Base-by-base conservation (phyloP, 2,329 filamentous ascomycete genomes). In the Diaporthe ilicicola region DNA sequence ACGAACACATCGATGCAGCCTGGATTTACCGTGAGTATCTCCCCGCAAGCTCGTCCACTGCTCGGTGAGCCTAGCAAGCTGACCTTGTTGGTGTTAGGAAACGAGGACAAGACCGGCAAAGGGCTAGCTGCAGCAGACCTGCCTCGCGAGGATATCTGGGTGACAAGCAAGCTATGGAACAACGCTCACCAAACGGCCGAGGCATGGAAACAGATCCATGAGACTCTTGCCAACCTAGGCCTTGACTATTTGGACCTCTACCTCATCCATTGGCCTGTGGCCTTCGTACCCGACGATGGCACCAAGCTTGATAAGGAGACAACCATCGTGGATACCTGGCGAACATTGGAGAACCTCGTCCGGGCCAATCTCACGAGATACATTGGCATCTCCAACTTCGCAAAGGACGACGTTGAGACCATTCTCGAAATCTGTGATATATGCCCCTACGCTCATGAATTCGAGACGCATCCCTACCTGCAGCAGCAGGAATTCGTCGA, bases 371-470 rank as follows among this genome's bases (percentile, higher is more conserved):
- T 88, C 74, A 84, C 86, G 4, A 84, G 83, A 72, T 82, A 88
- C 71, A 90, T 92, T 67, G 90, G 90, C 61, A 84, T 92, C 54
- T 90, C 88, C 69, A 92, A 92, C 81, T 92, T 91, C 81, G 79
- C 79, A 7, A 76, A 76, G 69, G 70, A 73, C 9, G 80, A 85
- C n/a, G 74, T 85, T 6, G 77, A 83, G 73, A 71, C 76, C 9
- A 76, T 85, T 15, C 67, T 84, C 44, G 74, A 80, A n/a, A 79
- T 85, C 53, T 84, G 83, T 51, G 79, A 78, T 5, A 80, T 90
- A 56, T 79, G 83, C 3, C 89, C 89, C 1, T 85, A 86, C 13
- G 86, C 85, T 17, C 89, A 91, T 77, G 89, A 91, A 79, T 86
- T 87, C 67, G 85, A 87, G 76, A 83, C 84, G 27, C 85, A 87